Percentiles rank a stretch among this genome's conserved stretches.
These are phyloP conservation scores for Yamadazyma insecticola DNA, from an alignment of 805 yeast species.

Conservation along the genomic window DNA sequence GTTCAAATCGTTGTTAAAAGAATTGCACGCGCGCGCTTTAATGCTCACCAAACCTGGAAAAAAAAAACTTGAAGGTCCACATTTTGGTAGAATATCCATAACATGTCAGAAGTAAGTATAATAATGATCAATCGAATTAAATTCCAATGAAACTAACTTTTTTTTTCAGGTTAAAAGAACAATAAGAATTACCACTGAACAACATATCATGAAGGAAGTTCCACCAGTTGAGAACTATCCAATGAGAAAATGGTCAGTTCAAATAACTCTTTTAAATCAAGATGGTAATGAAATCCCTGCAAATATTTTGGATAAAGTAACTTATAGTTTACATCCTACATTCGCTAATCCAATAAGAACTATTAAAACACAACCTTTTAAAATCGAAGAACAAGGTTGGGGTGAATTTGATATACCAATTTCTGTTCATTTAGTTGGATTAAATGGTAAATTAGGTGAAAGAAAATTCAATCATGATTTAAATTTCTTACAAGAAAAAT, in stretches of 20 bases:
- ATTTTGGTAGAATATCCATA: too few species aligned
- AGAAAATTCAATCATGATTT: conserved; percentile 83
- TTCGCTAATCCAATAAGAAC: conserved; percentile 84
- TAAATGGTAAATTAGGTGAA: conserved; percentile 80
- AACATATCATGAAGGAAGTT: conserved; percentile 72
- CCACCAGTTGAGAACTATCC: conserved; percentile 90
- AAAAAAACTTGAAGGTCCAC: too few species aligned
- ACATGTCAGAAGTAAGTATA: conserved; percentile 13
- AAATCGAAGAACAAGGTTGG: conserved; percentile 93
- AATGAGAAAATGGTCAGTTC: conserved; percentile 89
- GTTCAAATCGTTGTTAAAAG: too few species aligned
- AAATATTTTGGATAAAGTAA: conserved; percentile 82
- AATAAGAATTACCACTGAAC: conserved; percentile 81
- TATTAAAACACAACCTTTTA: conserved; percentile 78
- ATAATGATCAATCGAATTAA: neutral
- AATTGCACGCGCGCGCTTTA: too few species aligned
- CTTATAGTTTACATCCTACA: conserved; percentile 92
- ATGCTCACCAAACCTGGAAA: too few species aligned
- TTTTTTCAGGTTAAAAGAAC: conserved; percentile 66
- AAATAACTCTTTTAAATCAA: conserved; percentile 68
- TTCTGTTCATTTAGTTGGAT: conserved; percentile 58
- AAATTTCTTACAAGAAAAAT: conserved; percentile 74
- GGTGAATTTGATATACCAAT: conserved; percentile 93
- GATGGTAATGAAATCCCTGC: conserved; percentile 85
- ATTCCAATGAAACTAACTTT: conserved; percentile 13